Percentiles rank a stretch among this genome's conserved stretches.
phyloP scores from a whole-genome alignment of 768 basidiomycete genomes.

The Phylloporus sp. region DNA sequence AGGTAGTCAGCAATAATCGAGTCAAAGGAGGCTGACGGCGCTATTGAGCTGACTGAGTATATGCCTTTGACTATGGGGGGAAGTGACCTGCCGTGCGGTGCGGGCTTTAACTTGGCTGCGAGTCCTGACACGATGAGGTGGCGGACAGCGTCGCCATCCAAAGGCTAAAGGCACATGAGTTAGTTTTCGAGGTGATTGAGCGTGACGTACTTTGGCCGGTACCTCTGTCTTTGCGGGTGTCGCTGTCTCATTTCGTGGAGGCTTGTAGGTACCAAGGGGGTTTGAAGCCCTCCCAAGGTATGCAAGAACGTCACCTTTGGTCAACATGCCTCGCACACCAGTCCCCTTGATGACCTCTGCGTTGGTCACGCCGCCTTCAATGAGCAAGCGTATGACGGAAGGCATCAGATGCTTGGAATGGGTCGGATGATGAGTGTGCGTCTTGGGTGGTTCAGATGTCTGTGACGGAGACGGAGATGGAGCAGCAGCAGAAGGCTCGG shows the following conservation, averaged over 20 bases:
- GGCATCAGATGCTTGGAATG: slow-evolving; percentile 81
- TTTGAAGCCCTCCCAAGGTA: slow-evolving; percentile 78
- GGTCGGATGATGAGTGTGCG: slow-evolving; percentile 36
- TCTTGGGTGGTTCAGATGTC: slow-evolving; percentile 22
- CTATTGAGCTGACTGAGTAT: slow-evolving; percentile 28
- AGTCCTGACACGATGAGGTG: slow-evolving; percentile 56
- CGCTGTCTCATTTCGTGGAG: slow-evolving; percentile 29
- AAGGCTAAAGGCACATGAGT: slow-evolving; percentile 30
- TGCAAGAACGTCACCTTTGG: slow-evolving; percentile 91
- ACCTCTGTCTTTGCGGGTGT: slow-evolving; percentile 33
- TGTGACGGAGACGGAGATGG: slow-evolving; percentile 15
- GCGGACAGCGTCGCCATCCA: slow-evolving; percentile 64
- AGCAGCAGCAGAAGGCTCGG: slow-evolving; percentile 21
- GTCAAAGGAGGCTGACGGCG: slow-evolving; percentile 53
- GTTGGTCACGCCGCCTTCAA: slow-evolving; percentile 51
- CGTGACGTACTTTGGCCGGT: slow-evolving; percentile 32
- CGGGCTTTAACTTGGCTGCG: slow-evolving; percentile 52
- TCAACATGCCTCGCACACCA: slow-evolving; percentile 88
- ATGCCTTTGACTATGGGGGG: background rate
- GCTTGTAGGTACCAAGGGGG: slow-evolving; percentile 72
- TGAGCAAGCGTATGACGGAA: slow-evolving; percentile 77
- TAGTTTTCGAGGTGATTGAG: background rate
- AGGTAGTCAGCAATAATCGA: slow-evolving; percentile 72
- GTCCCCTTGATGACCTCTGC: slow-evolving; percentile 76
- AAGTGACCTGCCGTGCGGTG: slow-evolving; percentile 37